Conservation (phyloP, 2,329 filamentous ascomycete genomes). For the Emmonsia crescens region DNA sequence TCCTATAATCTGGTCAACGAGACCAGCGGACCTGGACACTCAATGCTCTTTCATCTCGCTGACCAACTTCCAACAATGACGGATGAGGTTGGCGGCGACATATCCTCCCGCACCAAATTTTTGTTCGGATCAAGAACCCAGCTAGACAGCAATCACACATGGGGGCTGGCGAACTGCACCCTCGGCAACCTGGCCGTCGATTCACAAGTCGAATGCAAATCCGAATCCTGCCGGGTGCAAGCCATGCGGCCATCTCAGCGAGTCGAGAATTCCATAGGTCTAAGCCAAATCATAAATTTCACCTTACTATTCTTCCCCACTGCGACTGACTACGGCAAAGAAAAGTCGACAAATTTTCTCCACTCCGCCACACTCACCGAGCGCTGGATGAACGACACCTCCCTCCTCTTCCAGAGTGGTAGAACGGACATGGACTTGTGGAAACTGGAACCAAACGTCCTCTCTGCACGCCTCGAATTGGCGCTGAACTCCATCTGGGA, state of each 20-base stretch:
- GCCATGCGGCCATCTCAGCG: background rate
- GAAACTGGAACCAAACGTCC: background rate
- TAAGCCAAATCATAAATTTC: background rate
- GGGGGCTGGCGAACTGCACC: background rate
- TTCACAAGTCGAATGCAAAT: background rate
- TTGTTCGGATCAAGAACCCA: slow-evolving; percentile 2
- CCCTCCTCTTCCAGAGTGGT: background rate
- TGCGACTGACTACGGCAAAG: background rate
- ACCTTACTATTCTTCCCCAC: background rate
- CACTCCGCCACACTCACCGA: slow-evolving; percentile 1
- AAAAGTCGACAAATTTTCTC: background rate
- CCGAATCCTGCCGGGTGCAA: background rate
- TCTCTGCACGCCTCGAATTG: background rate
- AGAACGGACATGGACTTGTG: slow-evolving; percentile 1
- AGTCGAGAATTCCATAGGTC: background rate
- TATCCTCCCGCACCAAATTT: background rate
- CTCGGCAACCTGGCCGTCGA: slow-evolving; percentile 1
- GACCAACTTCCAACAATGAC: background rate
- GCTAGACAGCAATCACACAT: background rate
- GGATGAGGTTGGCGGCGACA: background rate
- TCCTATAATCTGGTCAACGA: background rate
- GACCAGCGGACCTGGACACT: slow-evolving; percentile 1
- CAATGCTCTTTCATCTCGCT: background rate
- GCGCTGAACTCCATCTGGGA: background rate
- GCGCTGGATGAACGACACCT: slow-evolving; percentile 1